Evolutionary conservation across 129 eudicot species (phyloP), one percentile per base, ranked within the genome.

Genomic region (Sambucus nigra): DNA sequence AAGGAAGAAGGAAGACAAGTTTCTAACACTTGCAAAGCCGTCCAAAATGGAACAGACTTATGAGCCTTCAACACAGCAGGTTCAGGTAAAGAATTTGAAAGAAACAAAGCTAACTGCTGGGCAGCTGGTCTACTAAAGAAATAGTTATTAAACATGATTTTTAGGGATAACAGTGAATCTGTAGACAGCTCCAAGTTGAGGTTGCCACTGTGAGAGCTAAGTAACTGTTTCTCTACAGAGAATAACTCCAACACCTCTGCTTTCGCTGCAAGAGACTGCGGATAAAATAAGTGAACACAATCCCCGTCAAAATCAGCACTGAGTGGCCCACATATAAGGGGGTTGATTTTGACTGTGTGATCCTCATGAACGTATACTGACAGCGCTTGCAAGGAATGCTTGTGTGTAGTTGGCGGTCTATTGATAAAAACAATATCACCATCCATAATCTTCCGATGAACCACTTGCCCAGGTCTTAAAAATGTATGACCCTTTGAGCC

Each of bases 271-370:
- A 89, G 87, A 2, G 99, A 86, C 63, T 92, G 99, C 5, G 99
- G 99, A 49, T 92, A 92, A 10, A 92, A 92, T 5, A 92, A 59
- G 41, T 92, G 99, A 0, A 92, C 78, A 46, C 96, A 87, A 22
- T 92, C 99, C 5, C 99, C 99, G 57, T 92, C 99, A 39, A 92
- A 92, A 46, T 92, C 99, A 23, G 99, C 99, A 61, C 88, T 83
- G 2, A 92, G 74, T 17, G 99, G 99, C 13, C 95, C 91, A 70
- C 99, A 92, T n/a, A 92, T 92, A 0, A 92, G 70, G 0, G 99
- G 99, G 62, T 92, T 92, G 25, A 92, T 92, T 47, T 92, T 92
- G 26, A 92, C 89, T 0, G 88, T 82, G 42, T 86, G 91, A 39
- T 92, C 99, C 5, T 83, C 94, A 29, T 92, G 99, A 24, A 92